Conservation (phyloP, 441 rosid genomes). For the Pelargonium citronellum region DNA sequence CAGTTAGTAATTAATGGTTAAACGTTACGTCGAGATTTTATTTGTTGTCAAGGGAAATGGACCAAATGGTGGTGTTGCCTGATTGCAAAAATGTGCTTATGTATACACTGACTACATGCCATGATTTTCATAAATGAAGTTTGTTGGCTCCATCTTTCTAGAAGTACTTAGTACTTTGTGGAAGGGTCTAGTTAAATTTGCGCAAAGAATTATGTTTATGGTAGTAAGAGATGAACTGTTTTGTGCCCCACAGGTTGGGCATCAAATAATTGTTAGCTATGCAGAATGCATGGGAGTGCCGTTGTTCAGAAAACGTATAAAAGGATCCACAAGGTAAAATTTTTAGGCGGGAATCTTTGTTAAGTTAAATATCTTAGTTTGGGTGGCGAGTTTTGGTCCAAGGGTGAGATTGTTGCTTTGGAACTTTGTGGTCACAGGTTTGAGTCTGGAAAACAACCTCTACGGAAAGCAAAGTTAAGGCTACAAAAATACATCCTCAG, state of each 20-base stretch:
- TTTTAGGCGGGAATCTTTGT: conserved; percentile 23
- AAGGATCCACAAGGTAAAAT: conserved; percentile 77
- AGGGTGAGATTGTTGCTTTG: not conserved
- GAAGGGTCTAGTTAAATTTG: not conserved
- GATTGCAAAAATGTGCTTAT: not conserved
- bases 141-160: not conserved
- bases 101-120: not conserved
- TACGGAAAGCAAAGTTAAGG: too few relatives aligned
- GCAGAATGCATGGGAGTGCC: conserved; percentile 93
- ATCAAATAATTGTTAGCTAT: conserved; percentile 76
- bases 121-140: not conserved
- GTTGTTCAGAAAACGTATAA: conserved; percentile 70
- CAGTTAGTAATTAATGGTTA: too few relatives aligned
- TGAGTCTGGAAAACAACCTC: too few relatives aligned
- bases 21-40: not conserved
- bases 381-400: not conserved
- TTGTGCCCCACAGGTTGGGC: conserved; percentile 58
- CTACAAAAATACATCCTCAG: not conserved
- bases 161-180: not conserved
- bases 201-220: not conserved
- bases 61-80: not conserved
- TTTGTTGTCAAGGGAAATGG: not conserved
- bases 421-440: not conserved
- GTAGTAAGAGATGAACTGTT: not conserved
- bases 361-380: conserved; percentile 20